phyloP scores from a whole-genome alignment of 2,329 filamentous ascomycete species.

The Botrytis elliptica region DNA sequence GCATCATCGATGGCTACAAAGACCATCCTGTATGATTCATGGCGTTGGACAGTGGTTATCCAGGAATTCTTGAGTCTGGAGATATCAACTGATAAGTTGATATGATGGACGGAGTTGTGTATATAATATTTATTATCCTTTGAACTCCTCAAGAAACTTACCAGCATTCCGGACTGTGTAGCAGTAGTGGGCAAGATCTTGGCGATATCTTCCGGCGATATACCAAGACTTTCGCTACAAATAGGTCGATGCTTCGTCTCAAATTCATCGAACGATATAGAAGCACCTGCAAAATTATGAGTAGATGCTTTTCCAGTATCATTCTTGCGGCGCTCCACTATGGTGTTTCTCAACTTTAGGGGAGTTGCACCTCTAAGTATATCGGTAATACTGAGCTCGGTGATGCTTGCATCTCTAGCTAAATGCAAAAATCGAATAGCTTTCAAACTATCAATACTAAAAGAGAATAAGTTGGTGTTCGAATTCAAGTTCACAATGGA shows the following conservation, averaged over 20 bases:
- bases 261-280: neutral
- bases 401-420: conserved; percentile 7
- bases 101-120: conserved; percentile 12
- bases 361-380: conserved; percentile 9
- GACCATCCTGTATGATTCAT: conserved; percentile 11
- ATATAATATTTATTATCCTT: neutral
- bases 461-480: neutral
- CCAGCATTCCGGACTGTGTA: conserved; percentile 16
- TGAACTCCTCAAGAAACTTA: conserved; percentile 10
- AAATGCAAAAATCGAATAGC: conserved; percentile 13
- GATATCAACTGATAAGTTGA: neutral
- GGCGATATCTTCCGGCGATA: neutral
- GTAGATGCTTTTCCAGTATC: neutral
- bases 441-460: conserved; percentile 10
- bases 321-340: conserved; percentile 2
- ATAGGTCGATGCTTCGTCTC: neutral
- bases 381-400: conserved; percentile 11
- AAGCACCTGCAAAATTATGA: neutral
- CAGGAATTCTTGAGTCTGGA: neutral
- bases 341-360: neutral
- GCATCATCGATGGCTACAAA: conserved; percentile 5
- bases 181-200: conserved; percentile 13
- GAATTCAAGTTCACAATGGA: neutral
- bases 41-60: neutral
- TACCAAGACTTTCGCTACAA: neutral